Evolutionary conservation across 805 yeast genomes (phyloP).

Genomic region (Saccharomycopsis sp.): DNA sequence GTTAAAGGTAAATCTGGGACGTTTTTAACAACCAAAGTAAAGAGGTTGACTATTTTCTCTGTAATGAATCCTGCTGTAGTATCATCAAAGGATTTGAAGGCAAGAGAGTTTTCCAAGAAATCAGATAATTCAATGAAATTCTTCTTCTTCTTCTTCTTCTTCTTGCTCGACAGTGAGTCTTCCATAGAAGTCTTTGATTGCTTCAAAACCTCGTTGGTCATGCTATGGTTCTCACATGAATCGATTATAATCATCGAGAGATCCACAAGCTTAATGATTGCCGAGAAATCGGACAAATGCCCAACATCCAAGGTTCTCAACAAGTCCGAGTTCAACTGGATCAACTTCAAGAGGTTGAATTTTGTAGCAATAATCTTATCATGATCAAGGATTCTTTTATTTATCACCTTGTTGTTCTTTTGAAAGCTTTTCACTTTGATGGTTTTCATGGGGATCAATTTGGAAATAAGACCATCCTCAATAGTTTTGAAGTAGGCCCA

Average conservation of each 20-base stretch:
- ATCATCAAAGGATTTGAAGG: conserved; percentile 42
- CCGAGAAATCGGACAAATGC: conserved; percentile 42
- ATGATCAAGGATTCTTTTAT: conserved; percentile 19
- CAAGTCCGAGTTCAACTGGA: conserved; percentile 23
- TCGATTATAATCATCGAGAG: conserved; percentile 35
- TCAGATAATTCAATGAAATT: conserved; percentile 55
- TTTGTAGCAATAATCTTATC: conserved; percentile 23
- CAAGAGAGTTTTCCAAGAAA: conserved; percentile 55
- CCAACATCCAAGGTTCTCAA: conserved; percentile 30
- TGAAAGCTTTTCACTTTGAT: conserved; percentile 8
- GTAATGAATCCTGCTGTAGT: conserved; percentile 28
- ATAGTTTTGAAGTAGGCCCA: conserved; percentile 13
- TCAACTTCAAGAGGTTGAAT: conserved; percentile 24
- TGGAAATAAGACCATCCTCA: conserved; percentile 20
- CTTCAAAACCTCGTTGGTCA: conserved; percentile 27
- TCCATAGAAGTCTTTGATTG: conserved; percentile 28
- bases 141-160: conserved; percentile 31
- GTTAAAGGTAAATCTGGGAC: conserved; percentile 51
- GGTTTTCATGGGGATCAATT: conserved; percentile 22
- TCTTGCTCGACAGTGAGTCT: conserved; percentile 29
- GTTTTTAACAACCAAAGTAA: conserved; percentile 30
- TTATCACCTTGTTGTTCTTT: conserved; percentile 11
- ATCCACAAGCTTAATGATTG: conserved; percentile 52
- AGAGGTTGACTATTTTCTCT: conserved; percentile 10
- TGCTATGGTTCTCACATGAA: conserved; percentile 31